Conservation (phyloP, 1,284 basidiomycete genomes). For the Trichosporon ovoides region DNA sequence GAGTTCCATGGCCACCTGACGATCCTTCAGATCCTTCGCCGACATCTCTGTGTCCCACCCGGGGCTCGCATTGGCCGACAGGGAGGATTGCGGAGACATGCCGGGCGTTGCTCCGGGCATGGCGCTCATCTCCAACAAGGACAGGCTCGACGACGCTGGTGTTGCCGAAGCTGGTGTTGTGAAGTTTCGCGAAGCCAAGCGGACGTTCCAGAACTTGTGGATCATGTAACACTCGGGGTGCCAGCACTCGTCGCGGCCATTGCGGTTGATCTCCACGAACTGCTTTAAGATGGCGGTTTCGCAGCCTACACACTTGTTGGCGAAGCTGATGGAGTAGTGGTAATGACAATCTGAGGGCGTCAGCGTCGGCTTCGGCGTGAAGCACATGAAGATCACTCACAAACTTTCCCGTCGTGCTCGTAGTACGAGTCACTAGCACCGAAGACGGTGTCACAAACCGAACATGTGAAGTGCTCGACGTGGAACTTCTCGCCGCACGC, state of each 20-base stretch:
- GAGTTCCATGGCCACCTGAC: slow-evolving; percentile 91
- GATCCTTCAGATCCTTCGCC: slow-evolving; percentile 76
- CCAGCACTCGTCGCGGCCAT: slow-evolving; percentile 98
- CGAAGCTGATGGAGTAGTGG: slow-evolving; percentile 97
- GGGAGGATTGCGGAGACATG: slow-evolving; percentile 36
- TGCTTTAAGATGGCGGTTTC: slow-evolving; percentile 98
- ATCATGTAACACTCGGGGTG: slow-evolving; percentile 99
- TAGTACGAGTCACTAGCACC: slow-evolving; percentile 99
- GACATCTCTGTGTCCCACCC: slow-evolving; percentile 57
- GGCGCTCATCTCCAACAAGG: slow-evolving; percentile 41
- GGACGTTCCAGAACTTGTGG: slow-evolving; percentile 99
- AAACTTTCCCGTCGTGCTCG: slow-evolving; percentile 93
- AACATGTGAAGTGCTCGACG: slow-evolving; percentile 99
- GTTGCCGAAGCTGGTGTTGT: slow-evolving; percentile 52
- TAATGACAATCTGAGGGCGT: slow-evolving; percentile 67
- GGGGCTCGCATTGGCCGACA: slow-evolving; percentile 9
- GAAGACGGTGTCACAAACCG: slow-evolving; percentile 90
- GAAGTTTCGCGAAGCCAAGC: slow-evolving; percentile 68
- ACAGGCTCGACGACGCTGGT: slow-evolving; percentile 50
- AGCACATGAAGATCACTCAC: slow-evolving; percentile 32
- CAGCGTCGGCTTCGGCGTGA: neutral
- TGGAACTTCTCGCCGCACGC: slow-evolving; percentile 99
- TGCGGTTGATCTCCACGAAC: slow-evolving; percentile 98
- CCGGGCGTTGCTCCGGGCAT: slow-evolving; percentile 31
- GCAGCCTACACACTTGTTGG: slow-evolving; percentile 96